phyloP scores from a whole-genome alignment of 2,329 filamentous ascomycete genomes.

The Fusarium sp. region DNA sequence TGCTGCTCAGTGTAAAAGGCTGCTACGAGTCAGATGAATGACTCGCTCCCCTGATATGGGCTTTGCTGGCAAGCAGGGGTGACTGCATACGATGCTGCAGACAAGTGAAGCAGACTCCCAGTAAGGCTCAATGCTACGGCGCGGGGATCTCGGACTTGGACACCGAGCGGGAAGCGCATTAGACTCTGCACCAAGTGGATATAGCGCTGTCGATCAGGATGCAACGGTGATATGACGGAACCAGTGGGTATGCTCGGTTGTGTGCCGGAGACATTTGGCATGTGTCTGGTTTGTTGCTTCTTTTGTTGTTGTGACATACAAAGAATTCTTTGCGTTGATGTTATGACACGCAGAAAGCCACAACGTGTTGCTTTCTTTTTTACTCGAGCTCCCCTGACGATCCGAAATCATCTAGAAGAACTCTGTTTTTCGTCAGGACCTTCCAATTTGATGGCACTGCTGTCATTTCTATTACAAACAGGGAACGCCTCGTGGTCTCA shows the following conservation, averaged over 20 bases:
- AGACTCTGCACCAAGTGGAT: constrained; percentile 20
- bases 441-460: no score
- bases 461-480: no score
- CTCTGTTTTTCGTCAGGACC: neutral
- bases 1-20: neutral
- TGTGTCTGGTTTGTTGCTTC: neutral
- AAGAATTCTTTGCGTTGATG: no score
- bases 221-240: neutral
- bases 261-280: no score
- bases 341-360: neutral
- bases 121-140: constrained; percentile 7
- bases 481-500: no score
- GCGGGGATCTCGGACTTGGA: constrained; percentile 9
- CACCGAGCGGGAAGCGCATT: neutral
- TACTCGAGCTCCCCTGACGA: constrained; percentile 4
- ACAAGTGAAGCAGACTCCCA: neutral
- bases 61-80: neutral
- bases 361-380: neutral
- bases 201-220: constrained; percentile 21
- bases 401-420: constrained; percentile 6
- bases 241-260: no score
- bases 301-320: neutral
- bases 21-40: constrained; percentile 5
- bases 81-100: neutral
- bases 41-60: constrained; percentile 17